Conservation (phyloP, 306 rosid species). For the Dalbergia cochinchinensis region DNA sequence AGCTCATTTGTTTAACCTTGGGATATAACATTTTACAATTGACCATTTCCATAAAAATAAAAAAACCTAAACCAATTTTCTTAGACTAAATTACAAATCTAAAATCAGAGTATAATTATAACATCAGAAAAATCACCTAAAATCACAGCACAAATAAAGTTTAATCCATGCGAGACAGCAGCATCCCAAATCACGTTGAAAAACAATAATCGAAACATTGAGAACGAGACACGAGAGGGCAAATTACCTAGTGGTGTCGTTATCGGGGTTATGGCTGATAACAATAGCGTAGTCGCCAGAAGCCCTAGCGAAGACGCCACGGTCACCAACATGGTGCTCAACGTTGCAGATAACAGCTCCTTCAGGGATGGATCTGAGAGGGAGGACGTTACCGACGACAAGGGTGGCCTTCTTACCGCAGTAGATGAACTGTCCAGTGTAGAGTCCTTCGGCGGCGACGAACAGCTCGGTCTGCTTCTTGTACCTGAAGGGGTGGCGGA, state of each 20-base stretch:
- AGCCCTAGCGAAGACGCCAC: constrained; percentile 74
- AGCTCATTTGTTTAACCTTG: too few species aligned
- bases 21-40: too few species aligned
- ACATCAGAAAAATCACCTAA: too few species aligned
- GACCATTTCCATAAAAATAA: too few species aligned
- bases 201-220: background rate
- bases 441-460: constrained; percentile 77
- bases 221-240: too few species aligned
- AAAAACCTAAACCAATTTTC: too few species aligned
- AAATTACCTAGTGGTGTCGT: constrained; percentile 69
- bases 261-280: constrained; percentile 82
- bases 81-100: too few species aligned
- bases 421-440: constrained; percentile 77
- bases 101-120: too few species aligned
- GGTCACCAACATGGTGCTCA: constrained; percentile 88
- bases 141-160: too few species aligned
- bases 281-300: constrained; percentile 87
- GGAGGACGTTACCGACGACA: constrained; percentile 77
- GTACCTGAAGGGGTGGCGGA: constrained; percentile 81
- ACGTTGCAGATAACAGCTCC: constrained; percentile 85
- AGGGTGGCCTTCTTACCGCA: constrained; percentile 87
- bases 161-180: too few species aligned
- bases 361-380: constrained; percentile 74
- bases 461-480: constrained; percentile 76
- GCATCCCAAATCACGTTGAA: background rate